phyloP scores from a whole-genome alignment of 2,329 filamentous ascomycete genomes.

The Ambrosiella beaveri region DNA sequence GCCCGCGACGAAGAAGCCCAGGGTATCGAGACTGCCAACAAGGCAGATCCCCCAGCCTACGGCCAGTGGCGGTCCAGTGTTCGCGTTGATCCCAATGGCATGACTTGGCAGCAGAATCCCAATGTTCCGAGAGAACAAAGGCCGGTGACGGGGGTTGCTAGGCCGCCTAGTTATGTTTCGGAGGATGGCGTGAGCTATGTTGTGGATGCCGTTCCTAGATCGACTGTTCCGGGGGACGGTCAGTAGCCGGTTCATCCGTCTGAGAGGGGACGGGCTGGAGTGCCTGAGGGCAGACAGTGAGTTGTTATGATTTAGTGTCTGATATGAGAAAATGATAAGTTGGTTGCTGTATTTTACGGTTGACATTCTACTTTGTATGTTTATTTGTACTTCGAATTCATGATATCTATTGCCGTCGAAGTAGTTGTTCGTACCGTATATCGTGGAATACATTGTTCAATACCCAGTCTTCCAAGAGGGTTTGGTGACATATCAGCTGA shows the following conservation, averaged over 20 bases:
- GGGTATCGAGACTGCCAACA: constrained; percentile 36
- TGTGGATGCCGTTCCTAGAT: constrained; percentile 46
- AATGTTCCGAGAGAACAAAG: constrained; percentile 13
- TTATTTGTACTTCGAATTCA: no score
- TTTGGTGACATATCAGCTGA: no score
- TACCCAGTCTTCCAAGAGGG: no score
- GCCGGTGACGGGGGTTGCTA: constrained; percentile 19
- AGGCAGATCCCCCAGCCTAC: constrained; percentile 62
- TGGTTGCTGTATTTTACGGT: no score
- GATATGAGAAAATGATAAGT: no score
- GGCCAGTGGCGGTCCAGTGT: constrained; percentile 72
- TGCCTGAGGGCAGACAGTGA: background rate
- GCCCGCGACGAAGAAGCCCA: constrained; percentile 56
- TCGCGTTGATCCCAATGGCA: constrained; percentile 60
- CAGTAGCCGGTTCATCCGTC: constrained; percentile 32
- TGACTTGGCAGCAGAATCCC: constrained; percentile 62
- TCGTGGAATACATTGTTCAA: no score
- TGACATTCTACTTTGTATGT: no score
- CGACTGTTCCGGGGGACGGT: constrained; percentile 31
- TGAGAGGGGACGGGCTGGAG: constrained; percentile 21
- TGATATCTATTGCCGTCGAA: no score
- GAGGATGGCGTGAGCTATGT: constrained; percentile 62
- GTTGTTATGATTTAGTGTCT: no score
- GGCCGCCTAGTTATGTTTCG: constrained; percentile 60
- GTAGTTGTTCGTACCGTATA: no score